Evolutionary conservation across 2,329 filamentous ascomycete genomes (phyloP).

Genomic region (Pseudogymnoascus sp.): DNA sequence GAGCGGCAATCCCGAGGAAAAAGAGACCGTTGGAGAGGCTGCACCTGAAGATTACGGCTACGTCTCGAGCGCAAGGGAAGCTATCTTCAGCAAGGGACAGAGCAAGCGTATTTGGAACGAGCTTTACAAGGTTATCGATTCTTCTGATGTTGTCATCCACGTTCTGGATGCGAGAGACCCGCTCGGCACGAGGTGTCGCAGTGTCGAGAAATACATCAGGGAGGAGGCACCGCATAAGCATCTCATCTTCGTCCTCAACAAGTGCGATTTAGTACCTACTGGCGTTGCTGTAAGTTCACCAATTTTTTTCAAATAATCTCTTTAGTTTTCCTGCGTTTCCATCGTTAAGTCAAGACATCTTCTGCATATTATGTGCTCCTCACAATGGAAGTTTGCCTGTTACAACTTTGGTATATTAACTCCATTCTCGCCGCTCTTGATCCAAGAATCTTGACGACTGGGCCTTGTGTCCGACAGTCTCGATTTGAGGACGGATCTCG

Average conservation of each 20-base stretch:
- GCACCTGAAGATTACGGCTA: slow-evolving; percentile 35
- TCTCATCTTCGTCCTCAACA: slow-evolving; percentile 81
- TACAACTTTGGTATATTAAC: slow-evolving; percentile 98
- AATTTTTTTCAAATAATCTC: slow-evolving; percentile 14
- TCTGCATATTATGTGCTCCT: slow-evolving; percentile 52
- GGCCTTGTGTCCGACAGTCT: background rate
- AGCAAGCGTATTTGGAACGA: slow-evolving; percentile 98
- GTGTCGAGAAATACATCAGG: slow-evolving; percentile 86
- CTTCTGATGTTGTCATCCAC: slow-evolving; percentile 92
- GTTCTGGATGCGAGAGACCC: slow-evolving; percentile 86
- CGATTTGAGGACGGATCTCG: slow-evolving; percentile 42
- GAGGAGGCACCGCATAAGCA: slow-evolving; percentile 97
- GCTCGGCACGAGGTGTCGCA: slow-evolving; percentile 79
- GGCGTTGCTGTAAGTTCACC: slow-evolving; percentile 81
- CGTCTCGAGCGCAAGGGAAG: slow-evolving; percentile 62
- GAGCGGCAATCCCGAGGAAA: slow-evolving; percentile 54
- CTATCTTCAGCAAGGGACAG: slow-evolving; percentile 91
- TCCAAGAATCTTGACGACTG: slow-evolving; percentile 29
- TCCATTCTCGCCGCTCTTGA: slow-evolving; percentile 56
- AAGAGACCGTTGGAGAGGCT: slow-evolving; percentile 39
- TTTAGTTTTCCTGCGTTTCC: slow-evolving; percentile 21
- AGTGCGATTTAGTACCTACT: slow-evolving; percentile 88
- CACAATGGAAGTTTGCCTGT: slow-evolving; percentile 81
- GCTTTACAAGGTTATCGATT: slow-evolving; percentile 89
- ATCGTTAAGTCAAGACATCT: slow-evolving; percentile 85